A percentile compares a stretch with the other conserved stretches of the same genome.
phyloP scores from a whole-genome alignment of 148 eudicot genomes.

The Rhododendron kiyosumense region DNA sequence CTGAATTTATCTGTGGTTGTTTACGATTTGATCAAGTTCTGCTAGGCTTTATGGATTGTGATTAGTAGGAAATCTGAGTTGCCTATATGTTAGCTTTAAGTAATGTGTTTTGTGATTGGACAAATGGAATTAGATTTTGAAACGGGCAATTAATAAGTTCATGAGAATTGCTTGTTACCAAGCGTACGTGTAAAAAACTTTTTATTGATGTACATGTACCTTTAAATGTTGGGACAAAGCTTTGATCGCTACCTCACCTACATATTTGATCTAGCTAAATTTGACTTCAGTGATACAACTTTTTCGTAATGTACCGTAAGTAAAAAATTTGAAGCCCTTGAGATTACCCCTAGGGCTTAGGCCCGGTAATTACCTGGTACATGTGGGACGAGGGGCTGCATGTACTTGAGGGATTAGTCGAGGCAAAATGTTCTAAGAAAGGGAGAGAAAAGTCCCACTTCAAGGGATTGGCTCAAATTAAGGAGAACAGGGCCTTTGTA shows the following conservation, averaged over 20 bases:
- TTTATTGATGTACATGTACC: background rate
- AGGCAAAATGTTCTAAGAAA: too few species aligned
- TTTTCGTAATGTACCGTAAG: too few species aligned
- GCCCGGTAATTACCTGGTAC: too few species aligned
- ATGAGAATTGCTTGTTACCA: background rate
- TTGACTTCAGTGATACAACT: background rate
- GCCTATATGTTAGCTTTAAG: background rate
- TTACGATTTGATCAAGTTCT: background rate
- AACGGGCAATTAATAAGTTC: background rate
- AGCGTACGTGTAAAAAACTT: too few species aligned
- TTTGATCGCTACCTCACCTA: background rate
- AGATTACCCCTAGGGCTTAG: too few species aligned
- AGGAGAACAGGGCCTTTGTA: too few species aligned
- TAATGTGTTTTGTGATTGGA: background rate
- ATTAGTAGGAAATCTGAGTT: background rate
- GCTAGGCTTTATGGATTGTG: background rate
- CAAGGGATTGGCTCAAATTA: too few species aligned
- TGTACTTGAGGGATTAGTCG: too few species aligned
- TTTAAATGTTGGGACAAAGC: background rate
- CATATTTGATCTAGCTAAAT: background rate
- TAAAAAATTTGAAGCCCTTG: too few species aligned
- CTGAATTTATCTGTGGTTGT: background rate
- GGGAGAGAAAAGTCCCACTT: too few species aligned
- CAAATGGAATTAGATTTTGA: background rate
- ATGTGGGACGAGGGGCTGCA: too few species aligned